phyloP scores from a whole-genome alignment of 164 flowering plant species.

The Nymphaea thermarum region DNA sequence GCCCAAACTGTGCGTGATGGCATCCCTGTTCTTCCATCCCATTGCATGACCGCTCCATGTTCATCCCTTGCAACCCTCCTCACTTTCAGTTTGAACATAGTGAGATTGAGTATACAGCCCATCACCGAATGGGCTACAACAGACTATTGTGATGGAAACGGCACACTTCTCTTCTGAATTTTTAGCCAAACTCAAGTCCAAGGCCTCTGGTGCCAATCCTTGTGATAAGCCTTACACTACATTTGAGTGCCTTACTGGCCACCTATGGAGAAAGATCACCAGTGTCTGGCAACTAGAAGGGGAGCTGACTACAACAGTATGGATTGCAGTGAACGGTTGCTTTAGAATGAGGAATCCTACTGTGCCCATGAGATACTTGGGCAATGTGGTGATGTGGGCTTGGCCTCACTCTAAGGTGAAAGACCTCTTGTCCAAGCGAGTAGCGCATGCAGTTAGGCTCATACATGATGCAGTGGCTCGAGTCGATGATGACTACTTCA shows the following conservation, averaged over 20 bases:
- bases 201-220: slow-evolving; percentile 5
- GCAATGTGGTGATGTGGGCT: slow-evolving; percentile 28
- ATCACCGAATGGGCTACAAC: not conserved
- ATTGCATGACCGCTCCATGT: slow-evolving; percentile 15
- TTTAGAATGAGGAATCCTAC: slow-evolving; percentile 11
- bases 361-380: slow-evolving; percentile 14
- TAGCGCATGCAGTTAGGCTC: slow-evolving; percentile 14
- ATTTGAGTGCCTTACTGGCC: slow-evolving; percentile 21
- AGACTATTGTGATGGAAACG: not conserved
- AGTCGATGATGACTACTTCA: slow-evolving; percentile 19
- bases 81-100: slow-evolving; percentile 12
- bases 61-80: slow-evolving; percentile 20
- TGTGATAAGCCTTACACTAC: slow-evolving; percentile 14
- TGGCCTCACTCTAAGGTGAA: slow-evolving; percentile 18
- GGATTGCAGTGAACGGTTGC: slow-evolving; percentile 22
- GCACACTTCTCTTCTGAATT: slow-evolving; percentile 11
- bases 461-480: slow-evolving; percentile 15
- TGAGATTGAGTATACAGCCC: slow-evolving; percentile 14
- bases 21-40: slow-evolving; percentile 13
- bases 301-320: slow-evolving; percentile 9
- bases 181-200: slow-evolving; percentile 13
- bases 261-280: slow-evolving; percentile 23
- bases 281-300: slow-evolving; percentile 10
- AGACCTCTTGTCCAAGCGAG: slow-evolving; percentile 12
- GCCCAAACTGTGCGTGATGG: slow-evolving; percentile 18